Evolutionary conservation across 2,329 filamentous ascomycete genomes (phyloP).

Genomic region (Fusarium abutilonis): DNA sequence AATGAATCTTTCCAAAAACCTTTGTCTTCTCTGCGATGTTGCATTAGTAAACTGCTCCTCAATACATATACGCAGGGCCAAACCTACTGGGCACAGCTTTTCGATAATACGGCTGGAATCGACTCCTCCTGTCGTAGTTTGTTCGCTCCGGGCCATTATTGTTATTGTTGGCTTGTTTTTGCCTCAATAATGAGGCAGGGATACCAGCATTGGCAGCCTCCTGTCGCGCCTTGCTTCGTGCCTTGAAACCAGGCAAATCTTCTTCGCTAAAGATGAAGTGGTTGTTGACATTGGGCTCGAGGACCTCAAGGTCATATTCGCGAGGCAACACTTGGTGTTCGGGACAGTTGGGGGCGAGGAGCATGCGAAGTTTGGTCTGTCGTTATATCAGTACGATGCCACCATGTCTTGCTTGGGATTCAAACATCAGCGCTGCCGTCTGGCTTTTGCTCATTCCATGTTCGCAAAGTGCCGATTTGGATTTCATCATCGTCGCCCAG

Average conservation of each 20-base stretch:
- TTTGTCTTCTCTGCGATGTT: constrained; percentile 76
- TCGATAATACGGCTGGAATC: constrained; percentile 69
- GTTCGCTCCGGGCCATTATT: constrained; percentile 54
- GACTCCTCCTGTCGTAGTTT: constrained; percentile 56
- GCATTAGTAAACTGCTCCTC: constrained; percentile 34
- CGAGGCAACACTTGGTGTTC: constrained; percentile 82
- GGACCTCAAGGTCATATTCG: constrained; percentile 84
- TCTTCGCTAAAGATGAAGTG: constrained; percentile 95
- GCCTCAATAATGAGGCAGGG: constrained; percentile 64
- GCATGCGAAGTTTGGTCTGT: constrained; percentile 64
- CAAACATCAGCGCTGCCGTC: constrained; percentile 60
- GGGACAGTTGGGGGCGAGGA: constrained; percentile 70
- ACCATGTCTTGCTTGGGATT: background rate
- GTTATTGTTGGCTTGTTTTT: constrained; percentile 45
- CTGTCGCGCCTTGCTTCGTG: constrained; percentile 62
- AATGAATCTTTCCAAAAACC: constrained; percentile 75
- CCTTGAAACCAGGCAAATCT: constrained; percentile 72
- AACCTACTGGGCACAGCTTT: constrained; percentile 79
- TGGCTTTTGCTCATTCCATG: constrained; percentile 64
- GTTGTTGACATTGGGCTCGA: constrained; percentile 73
- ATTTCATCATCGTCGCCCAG: constrained; percentile 85
- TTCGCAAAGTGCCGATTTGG: constrained; percentile 77
- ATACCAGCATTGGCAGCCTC: constrained; percentile 68
- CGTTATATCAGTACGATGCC: constrained; percentile 14
- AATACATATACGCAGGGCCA: background rate